Base-by-base conservation (phyloP, 495 filamentous ascomycete species). In the Hypoxylon trugodes region DNA sequence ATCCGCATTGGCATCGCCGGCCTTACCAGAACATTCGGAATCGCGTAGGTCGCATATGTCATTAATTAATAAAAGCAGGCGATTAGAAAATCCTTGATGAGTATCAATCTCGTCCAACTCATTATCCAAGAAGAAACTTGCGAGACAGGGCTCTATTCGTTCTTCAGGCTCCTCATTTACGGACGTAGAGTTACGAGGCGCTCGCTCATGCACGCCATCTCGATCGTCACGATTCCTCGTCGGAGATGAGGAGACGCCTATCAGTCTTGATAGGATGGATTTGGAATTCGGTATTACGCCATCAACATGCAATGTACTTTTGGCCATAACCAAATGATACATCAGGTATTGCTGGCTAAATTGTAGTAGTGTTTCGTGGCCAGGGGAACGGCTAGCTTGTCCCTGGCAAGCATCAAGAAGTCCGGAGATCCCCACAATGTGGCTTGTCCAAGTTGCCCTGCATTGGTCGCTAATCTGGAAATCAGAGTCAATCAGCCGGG, bases 1-100 rank as follows among this genome's bases (percentile, higher is more conserved):
- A n/a, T n/a, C n/a, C n/a, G n/a, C n/a, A n/a, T n/a, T n/a, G n/a
- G n/a, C n/a, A n/a, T 21, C 9, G 15, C 15, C 28, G 18, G 15
- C 4, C 46, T 24, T 19, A 13, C 24, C 30, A 5, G 15, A 35
- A 8, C 16, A 18, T 12, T 32, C 8, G 18, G 30, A 10, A 35
- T 49, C 46, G n/a, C 46, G 46, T 8, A 49, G 46, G 46, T 49
- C 26, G 46, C 46, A 49, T 33, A 49, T 49, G 8, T 49, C 46
- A 12, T 49, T 49, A 12, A 49, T 49, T n/a, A 49, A 33, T 5
- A 49, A 30, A 16, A 49, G 46, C 8, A 49, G 46, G 9, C 46
- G 46, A 18, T 49, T 49, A 35, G 26, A 33, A 10, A 49, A 49
- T 9, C 46, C 46, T 35, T 49, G 46, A 6, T 32, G 26, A 30